Evolutionary conservation across 2,329 filamentous ascomycete species (phyloP), one percentile per base, ranked within the genome.

Genomic region (Ilyonectria mors-panacis): DNA sequence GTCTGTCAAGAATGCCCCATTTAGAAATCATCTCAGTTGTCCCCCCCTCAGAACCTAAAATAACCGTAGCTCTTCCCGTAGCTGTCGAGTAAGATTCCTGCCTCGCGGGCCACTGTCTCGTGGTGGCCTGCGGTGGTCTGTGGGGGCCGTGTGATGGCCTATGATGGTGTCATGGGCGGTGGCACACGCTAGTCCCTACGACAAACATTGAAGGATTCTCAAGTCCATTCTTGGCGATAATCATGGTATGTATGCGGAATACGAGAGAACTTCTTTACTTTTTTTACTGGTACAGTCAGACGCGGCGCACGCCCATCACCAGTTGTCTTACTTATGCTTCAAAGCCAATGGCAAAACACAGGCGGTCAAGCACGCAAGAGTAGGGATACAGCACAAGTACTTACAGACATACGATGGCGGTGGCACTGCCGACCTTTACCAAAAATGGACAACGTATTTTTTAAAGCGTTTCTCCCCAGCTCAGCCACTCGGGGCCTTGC

Each of bases 281-380:
- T 30, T 53, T 37, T n/a, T 53, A 7, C 12, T n/a, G 17, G 30
- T 35, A 53, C 50, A 53, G 50, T 53, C 30, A 53, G 50, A 53
- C n/a, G 50, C 6, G 50, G 50, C 48, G 26, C 48, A 33, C 9
- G n/a, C n/a, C 17, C 48, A 35, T 51, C 9, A 12, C 28, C 28
- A 30, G 21, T 3, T 33, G 28, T 19, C 17, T 33, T 21, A 21
- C 30, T 35, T 8, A 6, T 8, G 4, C 17, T 30, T 8, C 26
- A 12, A 28, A n/a, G 23, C 21, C 45, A 28, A 48, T 28, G 23
- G 44, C 44, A 48, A n/a, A 8, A 28, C 13, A 15, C 12, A 3
- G 48, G 15, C 19, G 30, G 50, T 23, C 26, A 35, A 53, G 30
- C 50, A 35, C 28, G 30, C 30, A 15, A 53, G 50, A 53, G 6